Conservation (phyloP, 2,329 filamentous ascomycete genomes). For the Lomentospora prolificans region DNA sequence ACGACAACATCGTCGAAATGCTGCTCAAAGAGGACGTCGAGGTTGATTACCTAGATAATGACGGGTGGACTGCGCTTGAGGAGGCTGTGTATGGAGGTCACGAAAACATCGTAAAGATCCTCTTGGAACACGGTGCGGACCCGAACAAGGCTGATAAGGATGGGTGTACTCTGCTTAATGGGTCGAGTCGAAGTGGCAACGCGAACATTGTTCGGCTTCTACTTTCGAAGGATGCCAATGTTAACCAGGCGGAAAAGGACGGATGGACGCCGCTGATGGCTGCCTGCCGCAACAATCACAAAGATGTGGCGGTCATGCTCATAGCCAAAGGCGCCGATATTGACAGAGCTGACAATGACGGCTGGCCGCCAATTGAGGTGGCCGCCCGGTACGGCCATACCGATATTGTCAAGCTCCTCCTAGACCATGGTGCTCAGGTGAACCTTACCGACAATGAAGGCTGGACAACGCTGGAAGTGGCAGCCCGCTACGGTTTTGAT, state of each 20-base stretch:
- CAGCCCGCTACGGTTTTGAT: not conserved
- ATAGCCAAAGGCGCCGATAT: not conserved
- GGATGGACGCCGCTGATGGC: slow-evolving; percentile 1
- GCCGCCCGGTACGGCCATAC: not conserved
- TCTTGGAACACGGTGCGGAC: not conserved
- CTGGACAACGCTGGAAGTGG: slow-evolving; percentile 14
- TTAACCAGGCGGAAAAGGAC: not conserved
- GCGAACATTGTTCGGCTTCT: not conserved
- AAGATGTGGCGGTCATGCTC: not conserved
- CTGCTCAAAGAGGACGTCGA: not conserved
- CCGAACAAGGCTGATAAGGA: not conserved
- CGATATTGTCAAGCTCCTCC: not conserved
- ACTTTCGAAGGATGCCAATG: not conserved
- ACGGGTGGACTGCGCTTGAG: not conserved
- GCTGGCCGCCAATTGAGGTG: not conserved
- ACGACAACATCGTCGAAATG: not conserved
- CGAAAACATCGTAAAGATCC: not conserved
- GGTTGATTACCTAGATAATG: not conserved
- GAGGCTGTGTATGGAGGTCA: not conserved
- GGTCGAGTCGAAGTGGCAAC: not conserved
- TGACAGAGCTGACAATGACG: not conserved
- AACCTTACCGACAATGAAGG: slow-evolving; percentile 13
- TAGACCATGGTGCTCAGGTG: slow-evolving; percentile 12
- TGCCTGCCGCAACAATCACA: not conserved
- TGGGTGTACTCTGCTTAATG: not conserved